Conservation (phyloP, 2,329 filamentous ascomycete species). For the Arthrobotrys megalospora region DNA sequence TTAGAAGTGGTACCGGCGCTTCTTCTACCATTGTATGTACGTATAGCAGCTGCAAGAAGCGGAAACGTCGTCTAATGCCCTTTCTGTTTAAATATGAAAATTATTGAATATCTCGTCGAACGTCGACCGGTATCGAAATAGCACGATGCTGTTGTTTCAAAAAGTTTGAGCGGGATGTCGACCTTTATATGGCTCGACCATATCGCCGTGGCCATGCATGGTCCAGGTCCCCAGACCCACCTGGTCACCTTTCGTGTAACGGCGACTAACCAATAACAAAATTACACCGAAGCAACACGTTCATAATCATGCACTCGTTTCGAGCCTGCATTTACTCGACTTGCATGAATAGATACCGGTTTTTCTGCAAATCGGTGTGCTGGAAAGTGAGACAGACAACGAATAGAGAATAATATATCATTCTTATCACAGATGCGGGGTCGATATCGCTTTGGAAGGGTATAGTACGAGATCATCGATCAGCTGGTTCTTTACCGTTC, state of each 20-base stretch:
- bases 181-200: not conserved
- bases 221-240: not conserved
- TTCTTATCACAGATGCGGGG: not conserved
- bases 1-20: slow-evolving; percentile 10
- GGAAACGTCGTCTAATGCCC: not conserved
- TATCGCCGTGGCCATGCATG: not conserved
- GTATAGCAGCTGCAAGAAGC: too few relatives aligned
- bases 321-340: not conserved
- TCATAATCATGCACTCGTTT: not conserved
- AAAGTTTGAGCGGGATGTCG: not conserved
- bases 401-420: not conserved
- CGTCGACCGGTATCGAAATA: not conserved
- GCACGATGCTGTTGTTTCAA: too few relatives aligned
- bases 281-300: slow-evolving; percentile 25
- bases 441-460: not conserved
- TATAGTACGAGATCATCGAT: not conserved
- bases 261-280: slow-evolving; percentile 4
- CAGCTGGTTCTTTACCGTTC: too few relatives aligned
- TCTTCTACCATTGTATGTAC: slow-evolving; percentile 4
- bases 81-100: not conserved
- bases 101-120: not conserved
- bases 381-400: slow-evolving; percentile 9
- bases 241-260: slow-evolving; percentile 16
- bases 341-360: slow-evolving; percentile 1
- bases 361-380: not conserved